A percentile compares a stretch with the other conserved stretches of the same genome.
These are phyloP conservation scores for Claviceps paspali DNA, from an alignment of 2,329 filamentous ascomycete genomes.

Conservation along the genomic window DNA sequence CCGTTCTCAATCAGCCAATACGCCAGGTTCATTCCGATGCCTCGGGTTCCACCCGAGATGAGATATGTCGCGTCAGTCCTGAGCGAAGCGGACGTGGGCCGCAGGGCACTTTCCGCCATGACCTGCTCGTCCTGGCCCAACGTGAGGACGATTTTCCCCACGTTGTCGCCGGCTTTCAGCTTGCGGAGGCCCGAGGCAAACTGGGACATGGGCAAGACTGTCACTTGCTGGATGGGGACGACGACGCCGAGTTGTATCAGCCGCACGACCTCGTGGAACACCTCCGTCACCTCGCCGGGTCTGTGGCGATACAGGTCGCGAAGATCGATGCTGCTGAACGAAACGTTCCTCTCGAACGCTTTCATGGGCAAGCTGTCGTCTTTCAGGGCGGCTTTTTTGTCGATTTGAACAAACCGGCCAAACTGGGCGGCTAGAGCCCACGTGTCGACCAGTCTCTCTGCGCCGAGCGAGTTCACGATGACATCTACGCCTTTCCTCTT, in stretches of 20 bases:
- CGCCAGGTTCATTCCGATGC: slow-evolving; percentile 3
- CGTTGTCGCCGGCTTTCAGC: slow-evolving; percentile 23
- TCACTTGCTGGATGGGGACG: slow-evolving; percentile 2
- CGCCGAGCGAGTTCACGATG: slow-evolving; percentile 4
- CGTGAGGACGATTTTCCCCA: slow-evolving; percentile 25
- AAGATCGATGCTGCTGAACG: slow-evolving; percentile 27
- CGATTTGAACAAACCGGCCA: slow-evolving; percentile 21
- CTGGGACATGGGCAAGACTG: slow-evolving; percentile 12
- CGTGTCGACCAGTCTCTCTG: slow-evolving; percentile 10
- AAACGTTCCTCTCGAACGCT: slow-evolving; percentile 21
- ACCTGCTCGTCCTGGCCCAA: slow-evolving; percentile 8
- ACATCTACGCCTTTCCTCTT: slow-evolving; percentile 8
- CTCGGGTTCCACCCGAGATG: slow-evolving; percentile 4
- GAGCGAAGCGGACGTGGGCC: neutral
- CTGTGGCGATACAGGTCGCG: slow-evolving; percentile 6
- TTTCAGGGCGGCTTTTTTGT: slow-evolving; percentile 19
- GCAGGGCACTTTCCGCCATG: slow-evolving; percentile 4
- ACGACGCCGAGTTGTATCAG: slow-evolving; percentile 4
- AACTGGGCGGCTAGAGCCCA: slow-evolving; percentile 15
- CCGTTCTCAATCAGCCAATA: slow-evolving; percentile 5
- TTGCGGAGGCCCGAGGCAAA: slow-evolving; percentile 23
- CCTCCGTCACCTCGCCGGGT: slow-evolving; percentile 4
- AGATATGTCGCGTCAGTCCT: slow-evolving; percentile 4
- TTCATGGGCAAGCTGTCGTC: slow-evolving; percentile 20
- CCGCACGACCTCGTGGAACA: slow-evolving; percentile 6